Conservation (phyloP, 495 filamentous ascomycete genomes). For the Trichocladium uniseriatum region DNA sequence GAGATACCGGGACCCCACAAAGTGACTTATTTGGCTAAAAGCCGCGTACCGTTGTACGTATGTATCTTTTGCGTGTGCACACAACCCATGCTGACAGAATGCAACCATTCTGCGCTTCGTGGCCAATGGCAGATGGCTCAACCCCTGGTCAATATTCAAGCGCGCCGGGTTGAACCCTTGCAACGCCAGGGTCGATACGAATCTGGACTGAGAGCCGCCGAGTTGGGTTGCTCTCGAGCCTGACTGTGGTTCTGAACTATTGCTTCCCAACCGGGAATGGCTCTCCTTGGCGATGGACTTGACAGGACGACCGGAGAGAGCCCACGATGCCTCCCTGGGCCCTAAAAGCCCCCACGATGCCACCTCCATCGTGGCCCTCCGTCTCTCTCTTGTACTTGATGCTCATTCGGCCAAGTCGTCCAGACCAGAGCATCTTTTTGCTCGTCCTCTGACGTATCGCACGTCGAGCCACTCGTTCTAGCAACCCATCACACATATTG, state of each 20-base stretch:
- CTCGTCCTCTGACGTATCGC: conserved; percentile 41
- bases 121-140: conserved; percentile 1
- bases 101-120: background rate
- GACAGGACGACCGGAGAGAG: background rate
- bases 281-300: background rate
- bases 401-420: conserved; percentile 14
- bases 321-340: background rate
- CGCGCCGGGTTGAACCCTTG: background rate
- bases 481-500: conserved; percentile 2
- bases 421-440: conserved; percentile 27
- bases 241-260: background rate
- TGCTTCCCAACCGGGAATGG: conserved; percentile 2
- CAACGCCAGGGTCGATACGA: background rate
- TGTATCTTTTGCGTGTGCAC: no score
- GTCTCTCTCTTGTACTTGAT: conserved; percentile 14
- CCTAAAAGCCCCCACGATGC: conserved; percentile 2
- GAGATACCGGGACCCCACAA: no score
- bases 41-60: no score
- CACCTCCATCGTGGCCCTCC: background rate
- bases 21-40: no score
- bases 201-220: conserved; percentile 2
- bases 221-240: background rate
- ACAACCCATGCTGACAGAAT: background rate
- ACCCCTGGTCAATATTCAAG: background rate
- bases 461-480: conserved; percentile 39